These are phyloP conservation scores for Hemisphaericaspora xylofermentans DNA, from an alignment of 1,139 yeast species.

Conservation along the genomic window DNA sequence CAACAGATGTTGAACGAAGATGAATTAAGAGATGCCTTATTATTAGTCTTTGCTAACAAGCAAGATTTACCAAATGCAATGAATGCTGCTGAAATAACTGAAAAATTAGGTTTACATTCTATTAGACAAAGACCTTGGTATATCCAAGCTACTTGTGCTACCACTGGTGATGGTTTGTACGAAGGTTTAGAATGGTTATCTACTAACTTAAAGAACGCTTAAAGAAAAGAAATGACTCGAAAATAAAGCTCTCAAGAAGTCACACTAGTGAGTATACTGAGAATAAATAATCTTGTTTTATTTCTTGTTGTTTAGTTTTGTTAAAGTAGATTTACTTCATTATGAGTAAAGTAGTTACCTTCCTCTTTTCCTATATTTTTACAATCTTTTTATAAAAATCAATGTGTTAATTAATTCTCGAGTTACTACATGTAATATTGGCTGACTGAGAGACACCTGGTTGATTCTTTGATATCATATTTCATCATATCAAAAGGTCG, in stretches of 20 bases:
- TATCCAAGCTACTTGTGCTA: constrained; percentile 44
- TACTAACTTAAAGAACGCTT: constrained; percentile 32
- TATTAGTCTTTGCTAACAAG: constrained; percentile 43
- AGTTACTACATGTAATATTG: background rate
- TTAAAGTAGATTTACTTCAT: background rate
- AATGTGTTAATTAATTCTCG: background rate
- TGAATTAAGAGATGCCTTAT: constrained; percentile 43
- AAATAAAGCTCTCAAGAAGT: too few relatives aligned
- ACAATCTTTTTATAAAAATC: background rate
- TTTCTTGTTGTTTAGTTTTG: background rate
- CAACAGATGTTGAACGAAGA: constrained; percentile 46
- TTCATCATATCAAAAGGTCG: too few relatives aligned
- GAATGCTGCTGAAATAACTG: constrained; percentile 47
- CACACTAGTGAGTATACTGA: too few relatives aligned
- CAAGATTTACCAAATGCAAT: constrained; percentile 46
- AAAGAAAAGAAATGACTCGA: too few relatives aligned
- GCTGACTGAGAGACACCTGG: background rate
- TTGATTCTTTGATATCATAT: too few relatives aligned
- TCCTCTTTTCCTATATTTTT: background rate
- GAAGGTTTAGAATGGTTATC: constrained; percentile 48
- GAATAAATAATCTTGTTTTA: too few relatives aligned
- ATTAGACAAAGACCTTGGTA: constrained; percentile 47
- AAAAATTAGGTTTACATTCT: constrained; percentile 42
- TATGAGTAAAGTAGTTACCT: too few relatives aligned
- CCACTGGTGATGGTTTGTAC: constrained; percentile 44